These are phyloP conservation scores for Dioscorea zingiberensis DNA, from an alignment of 106 monocot genomes.

Conservation along the genomic window DNA sequence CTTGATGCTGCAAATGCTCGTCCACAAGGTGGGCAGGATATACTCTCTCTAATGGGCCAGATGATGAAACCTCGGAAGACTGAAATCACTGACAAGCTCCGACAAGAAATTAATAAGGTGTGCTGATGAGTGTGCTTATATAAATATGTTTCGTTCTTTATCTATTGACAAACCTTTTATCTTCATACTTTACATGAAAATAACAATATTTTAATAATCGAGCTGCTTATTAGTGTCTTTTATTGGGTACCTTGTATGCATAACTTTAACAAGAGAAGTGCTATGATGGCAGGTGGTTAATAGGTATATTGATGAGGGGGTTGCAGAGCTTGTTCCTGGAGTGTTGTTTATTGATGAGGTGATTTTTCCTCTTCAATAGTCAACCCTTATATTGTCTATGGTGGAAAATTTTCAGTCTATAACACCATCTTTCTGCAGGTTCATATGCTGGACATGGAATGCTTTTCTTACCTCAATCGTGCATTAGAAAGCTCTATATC, in stretches of 20 bases:
- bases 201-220: too few relatives aligned
- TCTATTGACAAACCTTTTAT: too few relatives aligned
- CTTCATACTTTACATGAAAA: too few relatives aligned
- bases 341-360: conserved; percentile 99
- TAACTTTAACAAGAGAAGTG: not conserved
- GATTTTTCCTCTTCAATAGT: not conserved
- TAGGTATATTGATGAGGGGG: conserved; percentile 92
- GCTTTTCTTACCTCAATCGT: conserved; percentile 98
- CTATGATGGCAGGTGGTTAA: conserved; percentile 73
- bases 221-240: too few relatives aligned
- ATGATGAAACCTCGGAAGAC: conserved; percentile 99
- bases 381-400: not conserved
- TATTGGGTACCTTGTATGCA: not conserved
- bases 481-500: conserved; percentile 92
- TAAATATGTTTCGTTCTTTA: too few relatives aligned
- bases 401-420: not conserved
- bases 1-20: conserved; percentile 99
- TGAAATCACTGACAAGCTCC: conserved; percentile 93
- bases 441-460: conserved; percentile 98
- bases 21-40: conserved; percentile 98
- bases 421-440: conserved; percentile 43
- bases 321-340: conserved; percentile 97
- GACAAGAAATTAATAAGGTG: conserved; percentile 99
- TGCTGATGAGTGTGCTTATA: not conserved
- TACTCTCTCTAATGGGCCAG: conserved; percentile 99